Percentiles rank a stretch among this genome's conserved stretches.
phyloP scores from a whole-genome alignment of 495 filamentous ascomycete genomes.

The Mycothermus thermophilus region DNA sequence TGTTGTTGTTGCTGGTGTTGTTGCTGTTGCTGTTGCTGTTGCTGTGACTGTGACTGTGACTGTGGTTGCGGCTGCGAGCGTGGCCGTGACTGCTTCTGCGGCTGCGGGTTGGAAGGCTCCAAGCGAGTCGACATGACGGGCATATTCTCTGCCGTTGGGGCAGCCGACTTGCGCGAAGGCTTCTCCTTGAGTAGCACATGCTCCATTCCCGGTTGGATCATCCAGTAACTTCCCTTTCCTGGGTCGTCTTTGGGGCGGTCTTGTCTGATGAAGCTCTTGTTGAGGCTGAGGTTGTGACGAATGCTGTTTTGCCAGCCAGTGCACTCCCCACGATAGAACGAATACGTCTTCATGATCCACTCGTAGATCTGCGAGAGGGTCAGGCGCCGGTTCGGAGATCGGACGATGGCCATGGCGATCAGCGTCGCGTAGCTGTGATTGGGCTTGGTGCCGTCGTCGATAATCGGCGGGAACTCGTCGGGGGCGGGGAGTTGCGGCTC shows the following conservation, averaged over 20 bases:
- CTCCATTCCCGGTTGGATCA: constrained; percentile 78
- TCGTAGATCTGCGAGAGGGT: constrained; percentile 98
- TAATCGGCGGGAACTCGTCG: constrained; percentile 61
- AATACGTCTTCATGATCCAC: constrained; percentile 92
- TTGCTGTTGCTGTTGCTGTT: neutral
- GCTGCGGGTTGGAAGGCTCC: constrained; percentile 24
- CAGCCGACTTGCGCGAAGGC: constrained; percentile 35
- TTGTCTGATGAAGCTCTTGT: constrained; percentile 94
- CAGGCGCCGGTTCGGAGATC: constrained; percentile 67
- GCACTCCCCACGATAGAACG: constrained; percentile 69
- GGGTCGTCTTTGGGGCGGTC: constrained; percentile 95
- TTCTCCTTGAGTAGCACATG: constrained; percentile 80
- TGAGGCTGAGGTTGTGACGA: constrained; percentile 91
- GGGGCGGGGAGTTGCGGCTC: constrained; percentile 51
- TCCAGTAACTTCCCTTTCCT: constrained; percentile 98
- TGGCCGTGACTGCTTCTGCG: constrained; percentile 1
- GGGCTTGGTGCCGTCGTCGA: constrained; percentile 83
- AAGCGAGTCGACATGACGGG: constrained; percentile 34
- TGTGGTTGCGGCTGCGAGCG: constrained; percentile 7
- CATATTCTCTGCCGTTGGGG: constrained; percentile 29
- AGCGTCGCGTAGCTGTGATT: constrained; percentile 86
- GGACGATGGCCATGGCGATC: constrained; percentile 92
- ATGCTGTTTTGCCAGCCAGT: constrained; percentile 98
- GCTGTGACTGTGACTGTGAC: neutral
- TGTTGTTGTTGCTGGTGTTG: neutral